Percentiles rank a stretch among this genome's conserved stretches.
phyloP scores from a whole-genome alignment of 1,139 yeast genomes.

The Hansenula anomala region DNA sequence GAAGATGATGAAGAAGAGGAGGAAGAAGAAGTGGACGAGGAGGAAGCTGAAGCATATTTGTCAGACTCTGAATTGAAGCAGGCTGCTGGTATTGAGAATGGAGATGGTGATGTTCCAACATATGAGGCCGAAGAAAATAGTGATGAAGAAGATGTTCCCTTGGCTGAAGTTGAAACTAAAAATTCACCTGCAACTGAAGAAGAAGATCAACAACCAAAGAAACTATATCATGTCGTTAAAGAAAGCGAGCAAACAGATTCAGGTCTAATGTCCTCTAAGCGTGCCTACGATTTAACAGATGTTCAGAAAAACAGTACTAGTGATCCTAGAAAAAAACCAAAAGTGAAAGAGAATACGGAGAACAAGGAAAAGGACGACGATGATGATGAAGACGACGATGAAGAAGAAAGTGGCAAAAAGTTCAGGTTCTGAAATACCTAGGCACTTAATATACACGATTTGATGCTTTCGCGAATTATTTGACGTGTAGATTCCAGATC shows the following conservation, averaged over 20 bases:
- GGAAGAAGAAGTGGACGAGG: slow-evolving; percentile 14
- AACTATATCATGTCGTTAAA: slow-evolving; percentile 38
- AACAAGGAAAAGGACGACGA: slow-evolving; percentile 1
- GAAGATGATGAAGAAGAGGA: slow-evolving; percentile 28
- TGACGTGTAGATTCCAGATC: no score
- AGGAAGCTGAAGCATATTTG: neutral
- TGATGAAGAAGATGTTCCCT: slow-evolving; percentile 18
- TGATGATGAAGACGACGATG: slow-evolving; percentile 14
- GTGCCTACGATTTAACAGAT: slow-evolving; percentile 22
- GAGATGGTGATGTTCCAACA: slow-evolving; percentile 1
- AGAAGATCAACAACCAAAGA: slow-evolving; percentile 16
- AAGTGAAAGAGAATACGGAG: slow-evolving; percentile 6
- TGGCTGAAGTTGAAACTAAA: slow-evolving; percentile 17
- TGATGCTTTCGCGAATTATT: no score
- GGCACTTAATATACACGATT: no score
- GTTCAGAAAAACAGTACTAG: slow-evolving; percentile 5
- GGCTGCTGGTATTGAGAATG: slow-evolving; percentile 8
- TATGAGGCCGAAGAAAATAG: slow-evolving; percentile 8
- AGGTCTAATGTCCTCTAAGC: slow-evolving; percentile 26
- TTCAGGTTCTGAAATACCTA: slow-evolving; percentile 24
- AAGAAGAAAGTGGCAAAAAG: slow-evolving; percentile 21
- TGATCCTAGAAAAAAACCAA: slow-evolving; percentile 8
- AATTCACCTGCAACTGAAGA: slow-evolving; percentile 4
- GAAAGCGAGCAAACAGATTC: slow-evolving; percentile 24
- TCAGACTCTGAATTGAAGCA: slow-evolving; percentile 6